Base-by-base conservation (phyloP, 106 monocot genomes). In the Allium fistulosum region DNA sequence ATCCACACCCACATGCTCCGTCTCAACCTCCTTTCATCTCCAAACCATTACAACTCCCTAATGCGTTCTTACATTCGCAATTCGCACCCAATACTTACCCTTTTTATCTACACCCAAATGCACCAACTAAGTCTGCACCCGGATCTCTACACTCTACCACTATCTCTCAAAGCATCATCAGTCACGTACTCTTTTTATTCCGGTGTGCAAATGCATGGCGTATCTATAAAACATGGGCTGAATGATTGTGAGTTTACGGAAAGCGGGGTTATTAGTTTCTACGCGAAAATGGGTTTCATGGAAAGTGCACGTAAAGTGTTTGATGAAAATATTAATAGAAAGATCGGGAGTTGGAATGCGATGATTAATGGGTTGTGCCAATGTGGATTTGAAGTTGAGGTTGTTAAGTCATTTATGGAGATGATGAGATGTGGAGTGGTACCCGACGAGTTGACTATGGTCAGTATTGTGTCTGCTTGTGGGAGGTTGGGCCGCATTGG, bases 271-370 rank as follows among this genome's bases (percentile, higher is more conserved):
- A 76, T 93, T 60, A 83, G 71, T 18, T 12, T 70, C 12, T 93
- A 93, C 56, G 16, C 68, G 1, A 93, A 93, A 47, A 9, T 48
- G 16, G 80, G 83, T 7, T 64, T 78, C 45, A 83, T 93, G n/a
- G 17, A n/a, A 16, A n/a, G 47, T 28, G 92, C 88, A 11, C 71
- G 55, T 8, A 72, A 76, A 61, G 11, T 91, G 87, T 91, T 91
- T 58, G 87, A 87, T 26, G 74, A 79, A 77, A 91, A 78, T 71
- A 48, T 74, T 17, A 15, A 71, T 1, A 71, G 82, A 48, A 78
- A 69, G 47, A 53, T 91, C 17, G 91, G 91, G 17, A 82, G 81
- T 37, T 91, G 87, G 87, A 91, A 91, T 50, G 84, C 87, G 16
- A 58, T 88, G 48, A 79, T 92, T 6, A 83, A 69, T 64, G 81